Percentiles rank a stretch among this genome's conserved stretches.
These are phyloP conservation scores for Kwoniella bestiolae DNA, from an alignment of 768 basidiomycete species.

Conservation along the genomic window DNA sequence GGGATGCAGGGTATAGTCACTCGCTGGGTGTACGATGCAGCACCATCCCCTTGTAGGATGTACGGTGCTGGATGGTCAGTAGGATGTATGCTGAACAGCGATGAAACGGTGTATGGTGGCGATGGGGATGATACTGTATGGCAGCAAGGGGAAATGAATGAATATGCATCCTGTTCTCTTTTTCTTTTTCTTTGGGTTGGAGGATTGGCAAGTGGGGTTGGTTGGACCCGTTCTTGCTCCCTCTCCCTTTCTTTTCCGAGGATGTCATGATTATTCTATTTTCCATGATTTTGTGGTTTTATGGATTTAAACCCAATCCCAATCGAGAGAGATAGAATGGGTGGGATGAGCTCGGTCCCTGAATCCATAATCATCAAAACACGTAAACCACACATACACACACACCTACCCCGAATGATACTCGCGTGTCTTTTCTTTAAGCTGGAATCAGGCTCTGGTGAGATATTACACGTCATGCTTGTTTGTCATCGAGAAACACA, in stretches of 20 bases:
- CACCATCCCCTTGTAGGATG: neutral
- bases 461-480: neutral
- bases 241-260: neutral
- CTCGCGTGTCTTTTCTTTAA: too few relatives aligned
- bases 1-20: too few relatives aligned
- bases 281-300: constrained; percentile 5
- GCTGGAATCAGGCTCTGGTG: neutral
- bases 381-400: neutral
- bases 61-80: neutral
- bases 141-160: constrained; percentile 8
- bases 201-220: neutral
- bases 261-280: neutral
- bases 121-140: neutral
- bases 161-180: neutral
- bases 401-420: neutral
- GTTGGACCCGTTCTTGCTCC: neutral
- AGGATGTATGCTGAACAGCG: constrained; percentile 4
- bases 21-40: neutral
- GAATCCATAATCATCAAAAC: neutral
- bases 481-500: neutral
- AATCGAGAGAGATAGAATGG: neutral
- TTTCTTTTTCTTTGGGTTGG: neutral
- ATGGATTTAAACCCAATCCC: neutral
- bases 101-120: constrained; percentile 10
- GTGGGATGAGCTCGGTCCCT: neutral